phyloP scores from a whole-genome alignment of 371 early-diverging fungal species.

The Encephalitozoon intestinalis region DNA sequence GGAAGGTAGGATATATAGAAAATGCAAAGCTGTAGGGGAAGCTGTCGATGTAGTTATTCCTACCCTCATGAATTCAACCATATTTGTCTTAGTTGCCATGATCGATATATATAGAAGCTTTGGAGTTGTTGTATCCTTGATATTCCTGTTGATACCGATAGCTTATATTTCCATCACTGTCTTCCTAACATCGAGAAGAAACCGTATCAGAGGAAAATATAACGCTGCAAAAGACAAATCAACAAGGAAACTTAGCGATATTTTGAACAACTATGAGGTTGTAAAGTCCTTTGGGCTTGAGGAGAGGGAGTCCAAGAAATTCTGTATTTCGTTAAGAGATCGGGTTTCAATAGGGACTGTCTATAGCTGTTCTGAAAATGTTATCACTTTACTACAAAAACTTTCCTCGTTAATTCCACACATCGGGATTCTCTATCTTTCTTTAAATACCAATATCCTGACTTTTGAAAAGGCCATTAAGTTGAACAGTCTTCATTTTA shows the following conservation, averaged over 20 bases:
- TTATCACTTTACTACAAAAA: not conserved
- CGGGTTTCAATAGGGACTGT: not conserved
- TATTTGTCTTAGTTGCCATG: conserved; percentile 16
- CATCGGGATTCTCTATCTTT: not conserved
- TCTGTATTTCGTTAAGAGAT: conserved; percentile 14
- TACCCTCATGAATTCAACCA: conserved; percentile 4
- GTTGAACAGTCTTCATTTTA: not conserved
- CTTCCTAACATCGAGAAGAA: conserved; percentile 31
- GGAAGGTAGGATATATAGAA: conserved; percentile 31
- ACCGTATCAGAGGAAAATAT: conserved; percentile 25
- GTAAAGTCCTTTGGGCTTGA: conserved; percentile 53
- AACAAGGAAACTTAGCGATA: conserved; percentile 25
- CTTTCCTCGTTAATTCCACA: conserved; percentile 20
- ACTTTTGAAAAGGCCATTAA: not conserved
- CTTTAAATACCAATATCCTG: not conserved
- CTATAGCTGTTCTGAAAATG: not conserved
- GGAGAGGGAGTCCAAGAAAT: conserved; percentile 28
- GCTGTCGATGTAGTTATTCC: conserved; percentile 25
- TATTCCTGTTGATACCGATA: conserved; percentile 26
- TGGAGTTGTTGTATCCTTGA: not conserved
- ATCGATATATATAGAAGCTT: not conserved
- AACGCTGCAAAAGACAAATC: conserved; percentile 25
- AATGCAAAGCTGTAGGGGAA: conserved; percentile 38
- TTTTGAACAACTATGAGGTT: conserved; percentile 49
- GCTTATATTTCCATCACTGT: conserved; percentile 24